phyloP scores from a whole-genome alignment of 345 rosid genomes.

The Fremontodendron californicum region DNA sequence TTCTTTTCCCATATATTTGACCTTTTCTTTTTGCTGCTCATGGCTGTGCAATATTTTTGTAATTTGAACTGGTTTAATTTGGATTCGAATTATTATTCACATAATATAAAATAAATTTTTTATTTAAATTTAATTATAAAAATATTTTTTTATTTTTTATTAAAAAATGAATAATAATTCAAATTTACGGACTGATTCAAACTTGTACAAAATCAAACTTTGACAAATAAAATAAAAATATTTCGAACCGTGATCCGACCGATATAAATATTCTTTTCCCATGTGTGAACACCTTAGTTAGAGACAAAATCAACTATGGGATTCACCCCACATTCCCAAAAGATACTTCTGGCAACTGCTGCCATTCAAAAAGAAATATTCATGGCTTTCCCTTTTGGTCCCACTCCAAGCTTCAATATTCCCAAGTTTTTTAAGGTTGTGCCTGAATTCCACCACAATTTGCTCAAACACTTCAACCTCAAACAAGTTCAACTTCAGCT shows the following conservation, averaged over 20 bases:
- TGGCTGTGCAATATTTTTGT: too few species aligned
- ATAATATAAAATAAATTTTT: too few species aligned
- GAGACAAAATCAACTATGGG: conserved; percentile 25
- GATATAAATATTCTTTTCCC: background rate
- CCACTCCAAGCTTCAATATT: background rate
- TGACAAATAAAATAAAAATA: too few species aligned
- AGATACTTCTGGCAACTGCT: conserved; percentile 57
- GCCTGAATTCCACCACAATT: conserved; percentile 60
- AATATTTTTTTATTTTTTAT: too few species aligned
- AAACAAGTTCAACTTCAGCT: conserved; percentile 68
- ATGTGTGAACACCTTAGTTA: background rate
- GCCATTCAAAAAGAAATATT: conserved; percentile 27
- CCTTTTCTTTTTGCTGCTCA: background rate
- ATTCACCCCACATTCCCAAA: conserved; percentile 55
- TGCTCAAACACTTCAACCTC: conserved; percentile 77
- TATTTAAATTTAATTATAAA: too few species aligned
- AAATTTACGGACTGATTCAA: too few species aligned
- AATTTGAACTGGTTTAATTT: too few species aligned
- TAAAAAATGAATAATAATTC: too few species aligned
- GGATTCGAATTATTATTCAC: too few species aligned
- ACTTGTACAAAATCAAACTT: too few species aligned
- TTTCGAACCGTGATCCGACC: too few species aligned
- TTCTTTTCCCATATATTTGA: background rate
- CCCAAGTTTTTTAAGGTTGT: conserved; percentile 40
- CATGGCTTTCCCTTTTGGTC: conserved; percentile 22